A percentile compares a stretch with the other conserved stretches of the same genome.
Evolutionary conservation across 2,329 filamentous ascomycete species (phyloP).

Genomic region (Hypoxylon sp.): DNA sequence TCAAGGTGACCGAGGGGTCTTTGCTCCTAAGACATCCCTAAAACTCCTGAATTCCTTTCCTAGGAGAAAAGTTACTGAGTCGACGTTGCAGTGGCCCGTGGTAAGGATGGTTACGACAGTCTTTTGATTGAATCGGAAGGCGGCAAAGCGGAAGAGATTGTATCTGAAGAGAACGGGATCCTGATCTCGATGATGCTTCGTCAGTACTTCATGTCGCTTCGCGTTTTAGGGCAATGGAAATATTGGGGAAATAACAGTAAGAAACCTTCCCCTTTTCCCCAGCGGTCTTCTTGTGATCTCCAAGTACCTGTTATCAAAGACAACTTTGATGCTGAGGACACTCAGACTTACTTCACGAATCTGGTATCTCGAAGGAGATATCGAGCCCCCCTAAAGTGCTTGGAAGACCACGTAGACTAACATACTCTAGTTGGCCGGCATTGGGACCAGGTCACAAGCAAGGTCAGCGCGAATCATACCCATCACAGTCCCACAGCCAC

Average conservation of each 20-base stretch:
- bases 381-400: background rate
- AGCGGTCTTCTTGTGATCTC: background rate
- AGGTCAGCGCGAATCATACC: conserved; percentile 68
- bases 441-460: conserved; percentile 76
- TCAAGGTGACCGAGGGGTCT: background rate
- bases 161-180: conserved; percentile 89
- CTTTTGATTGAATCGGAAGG: conserved; percentile 83
- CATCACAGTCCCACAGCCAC: conserved; percentile 58
- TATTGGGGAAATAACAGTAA: conserved; percentile 71
- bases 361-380: background rate
- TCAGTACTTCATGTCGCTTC: conserved; percentile 91
- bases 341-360: background rate
- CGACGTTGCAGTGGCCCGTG: conserved; percentile 72
- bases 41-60: background rate
- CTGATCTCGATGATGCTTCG: conserved; percentile 88
- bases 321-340: background rate
- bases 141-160: conserved; percentile 81
- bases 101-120: conserved; percentile 86
- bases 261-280: background rate
- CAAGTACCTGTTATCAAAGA: background rate
- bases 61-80: background rate
- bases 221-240: conserved; percentile 85
- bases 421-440: conserved; percentile 65
- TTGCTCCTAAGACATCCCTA: background rate
- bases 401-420: conserved; percentile 7